These are phyloP conservation scores for Aspergillus sp. DNA, from an alignment of 2,329 filamentous ascomycete genomes.

Conservation along the genomic window DNA sequence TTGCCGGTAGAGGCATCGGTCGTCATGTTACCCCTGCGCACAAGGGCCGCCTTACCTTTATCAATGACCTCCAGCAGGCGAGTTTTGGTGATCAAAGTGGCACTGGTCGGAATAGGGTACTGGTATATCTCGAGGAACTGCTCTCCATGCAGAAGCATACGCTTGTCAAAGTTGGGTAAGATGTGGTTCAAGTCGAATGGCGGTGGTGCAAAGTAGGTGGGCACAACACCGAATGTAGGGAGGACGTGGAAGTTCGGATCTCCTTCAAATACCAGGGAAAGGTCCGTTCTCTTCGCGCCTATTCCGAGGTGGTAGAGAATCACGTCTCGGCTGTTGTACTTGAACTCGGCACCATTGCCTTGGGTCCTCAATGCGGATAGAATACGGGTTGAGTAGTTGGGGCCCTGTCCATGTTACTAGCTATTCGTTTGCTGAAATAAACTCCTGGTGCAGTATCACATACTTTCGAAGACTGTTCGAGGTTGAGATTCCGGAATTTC, in stretches of 20 bases:
- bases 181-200: not conserved
- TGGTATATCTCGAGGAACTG: not conserved
- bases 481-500: not conserved
- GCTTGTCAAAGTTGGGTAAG: not conserved
- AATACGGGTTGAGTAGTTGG: not conserved
- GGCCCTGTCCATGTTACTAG: not conserved
- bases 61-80: not conserved
- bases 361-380: not conserved
- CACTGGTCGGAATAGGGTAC: not conserved
- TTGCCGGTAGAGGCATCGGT: not conserved
- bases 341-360: not conserved
- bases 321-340: not conserved
- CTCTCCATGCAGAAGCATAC: constrained; percentile 3
- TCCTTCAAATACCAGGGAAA: not conserved
- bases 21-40: not conserved
- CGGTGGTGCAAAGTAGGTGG: not conserved
- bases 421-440: too few relatives aligned
- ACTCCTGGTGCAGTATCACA: not conserved
- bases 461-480: not conserved
- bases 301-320: not conserved
- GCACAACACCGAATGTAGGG: constrained; percentile 2
- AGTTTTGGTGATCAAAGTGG: not conserved
- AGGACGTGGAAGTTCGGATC: not conserved
- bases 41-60: not conserved
- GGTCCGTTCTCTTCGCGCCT: not conserved